phyloP scores from a whole-genome alignment of 23 red algal genomes.

The Gracilaria gracilis region DNA sequence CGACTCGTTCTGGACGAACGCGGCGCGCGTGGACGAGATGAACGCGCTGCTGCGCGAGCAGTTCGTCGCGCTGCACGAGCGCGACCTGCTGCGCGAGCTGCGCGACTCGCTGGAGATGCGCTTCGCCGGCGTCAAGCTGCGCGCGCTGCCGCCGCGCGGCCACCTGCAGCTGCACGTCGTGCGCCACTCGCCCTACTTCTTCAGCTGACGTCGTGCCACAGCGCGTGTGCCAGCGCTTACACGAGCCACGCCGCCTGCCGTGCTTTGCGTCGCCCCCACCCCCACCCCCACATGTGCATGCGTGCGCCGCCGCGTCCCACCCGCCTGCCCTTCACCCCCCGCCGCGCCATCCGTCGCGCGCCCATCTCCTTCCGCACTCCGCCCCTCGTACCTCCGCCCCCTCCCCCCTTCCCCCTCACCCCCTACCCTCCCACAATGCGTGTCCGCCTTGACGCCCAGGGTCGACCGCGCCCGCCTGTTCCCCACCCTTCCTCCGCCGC shows the following conservation, averaged over 20 bases:
- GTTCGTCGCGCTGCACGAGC: slow-evolving; percentile 85
- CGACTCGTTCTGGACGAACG: slow-evolving; percentile 97
- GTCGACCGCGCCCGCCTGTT: slow-evolving; percentile 34
- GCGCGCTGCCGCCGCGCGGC: slow-evolving; percentile 73
- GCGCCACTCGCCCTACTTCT: slow-evolving; percentile 88
- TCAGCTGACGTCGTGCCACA: slow-evolving; percentile 45
- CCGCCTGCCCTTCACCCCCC: too few species aligned
- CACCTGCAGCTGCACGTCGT: slow-evolving; percentile 77
- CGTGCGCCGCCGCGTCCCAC: background rate
- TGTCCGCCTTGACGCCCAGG: slow-evolving; percentile 49
- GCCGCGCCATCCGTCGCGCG: too few species aligned
- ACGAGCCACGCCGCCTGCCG: background rate
- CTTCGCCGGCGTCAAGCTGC: slow-evolving; percentile 65
- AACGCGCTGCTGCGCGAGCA: slow-evolving; percentile 81
- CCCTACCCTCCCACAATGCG: slow-evolving; percentile 20
- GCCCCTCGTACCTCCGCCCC: background rate
- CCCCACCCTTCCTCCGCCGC: background rate
- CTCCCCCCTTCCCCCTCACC: slow-evolving; percentile 1
- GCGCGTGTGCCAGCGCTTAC: slow-evolving; percentile 15
- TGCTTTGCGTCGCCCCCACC: too few species aligned
- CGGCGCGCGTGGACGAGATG: slow-evolving; percentile 85
- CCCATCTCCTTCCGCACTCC: background rate
- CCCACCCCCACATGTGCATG: too few species aligned
- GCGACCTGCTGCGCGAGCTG: slow-evolving; percentile 86
- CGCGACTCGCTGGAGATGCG: slow-evolving; percentile 71